Conservation (phyloP, 2,329 filamentous ascomycete species). For the Coniochaeta sp. region DNA sequence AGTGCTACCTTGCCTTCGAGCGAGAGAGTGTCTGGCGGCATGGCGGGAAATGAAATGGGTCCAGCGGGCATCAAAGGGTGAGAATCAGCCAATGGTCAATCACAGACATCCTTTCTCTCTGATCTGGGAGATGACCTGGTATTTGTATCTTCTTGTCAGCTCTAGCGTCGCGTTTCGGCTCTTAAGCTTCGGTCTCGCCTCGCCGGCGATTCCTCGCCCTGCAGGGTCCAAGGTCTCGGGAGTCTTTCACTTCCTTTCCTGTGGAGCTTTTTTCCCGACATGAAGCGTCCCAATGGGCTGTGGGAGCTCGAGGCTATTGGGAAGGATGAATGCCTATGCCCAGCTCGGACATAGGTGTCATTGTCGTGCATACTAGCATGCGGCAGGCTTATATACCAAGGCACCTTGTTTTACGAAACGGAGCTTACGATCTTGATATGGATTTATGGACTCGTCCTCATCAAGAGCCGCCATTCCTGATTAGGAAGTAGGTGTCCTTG, state of each 20-base stretch:
- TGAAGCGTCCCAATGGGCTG: background rate
- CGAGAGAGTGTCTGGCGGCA: conserved; percentile 15
- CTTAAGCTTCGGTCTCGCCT: background rate
- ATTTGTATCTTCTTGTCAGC: background rate
- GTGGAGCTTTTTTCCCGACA: background rate
- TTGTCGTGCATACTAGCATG: background rate
- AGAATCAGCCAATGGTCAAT: background rate
- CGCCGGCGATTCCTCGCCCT: background rate
- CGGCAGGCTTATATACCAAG: too few relatives aligned
- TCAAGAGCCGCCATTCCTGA: background rate
- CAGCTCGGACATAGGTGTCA: background rate
- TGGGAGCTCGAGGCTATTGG: background rate
- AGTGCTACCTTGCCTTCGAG: conserved; percentile 32
- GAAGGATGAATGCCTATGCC: background rate
- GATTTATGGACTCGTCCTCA: background rate
- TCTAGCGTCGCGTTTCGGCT: background rate
- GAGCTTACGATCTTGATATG: background rate
- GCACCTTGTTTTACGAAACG: background rate
- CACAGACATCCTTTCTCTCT: background rate
- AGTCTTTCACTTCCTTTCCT: background rate
- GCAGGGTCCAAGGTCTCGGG: too few relatives aligned
- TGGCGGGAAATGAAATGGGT: too few relatives aligned
- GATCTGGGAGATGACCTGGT: background rate
- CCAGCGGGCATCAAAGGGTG: too few relatives aligned
- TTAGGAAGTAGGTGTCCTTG: background rate